Evolutionary conservation across 352 stramenopile genomes (phyloP).

Genomic region (Aphanomyces euteiches): DNA sequence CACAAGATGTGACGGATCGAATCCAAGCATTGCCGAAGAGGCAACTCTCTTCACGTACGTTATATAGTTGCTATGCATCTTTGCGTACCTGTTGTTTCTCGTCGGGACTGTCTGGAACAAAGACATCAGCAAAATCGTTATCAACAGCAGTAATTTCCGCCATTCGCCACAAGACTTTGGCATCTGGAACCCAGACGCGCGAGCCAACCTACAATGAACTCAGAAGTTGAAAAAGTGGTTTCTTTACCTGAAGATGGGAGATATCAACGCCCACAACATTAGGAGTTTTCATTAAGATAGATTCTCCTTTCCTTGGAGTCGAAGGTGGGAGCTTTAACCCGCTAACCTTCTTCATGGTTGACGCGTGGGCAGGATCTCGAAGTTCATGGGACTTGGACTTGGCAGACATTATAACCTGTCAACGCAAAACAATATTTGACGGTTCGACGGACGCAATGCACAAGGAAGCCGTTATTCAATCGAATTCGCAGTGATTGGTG

Average conservation of each 20-base stretch:
- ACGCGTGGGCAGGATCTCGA: neutral
- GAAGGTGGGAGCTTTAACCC: conserved; percentile 1
- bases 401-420: conserved; percentile 9
- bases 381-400: conserved; percentile 20
- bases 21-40: conserved; percentile 37
- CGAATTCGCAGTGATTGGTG: neutral
- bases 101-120: conserved; percentile 27
- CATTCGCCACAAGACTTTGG: conserved; percentile 74
- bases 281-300: conserved; percentile 11
- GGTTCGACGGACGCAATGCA: neutral
- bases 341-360: conserved; percentile 17
- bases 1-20: conserved; percentile 79
- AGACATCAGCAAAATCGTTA: conserved; percentile 9
- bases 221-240: neutral
- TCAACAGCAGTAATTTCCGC: conserved; percentile 58
- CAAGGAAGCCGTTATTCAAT: neutral
- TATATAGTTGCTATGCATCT: neutral
- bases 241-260: conserved; percentile 21
- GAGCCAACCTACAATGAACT: conserved; percentile 11
- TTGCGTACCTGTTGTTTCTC: conserved; percentile 27
- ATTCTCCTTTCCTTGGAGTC: conserved; percentile 6
- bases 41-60: conserved; percentile 9
- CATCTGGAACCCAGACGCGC: conserved; percentile 65
- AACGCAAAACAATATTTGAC: neutral
- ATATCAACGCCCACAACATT: conserved; percentile 21